Conservation (phyloP, 345 rosid species). For the Mallotus nudiflorus region DNA sequence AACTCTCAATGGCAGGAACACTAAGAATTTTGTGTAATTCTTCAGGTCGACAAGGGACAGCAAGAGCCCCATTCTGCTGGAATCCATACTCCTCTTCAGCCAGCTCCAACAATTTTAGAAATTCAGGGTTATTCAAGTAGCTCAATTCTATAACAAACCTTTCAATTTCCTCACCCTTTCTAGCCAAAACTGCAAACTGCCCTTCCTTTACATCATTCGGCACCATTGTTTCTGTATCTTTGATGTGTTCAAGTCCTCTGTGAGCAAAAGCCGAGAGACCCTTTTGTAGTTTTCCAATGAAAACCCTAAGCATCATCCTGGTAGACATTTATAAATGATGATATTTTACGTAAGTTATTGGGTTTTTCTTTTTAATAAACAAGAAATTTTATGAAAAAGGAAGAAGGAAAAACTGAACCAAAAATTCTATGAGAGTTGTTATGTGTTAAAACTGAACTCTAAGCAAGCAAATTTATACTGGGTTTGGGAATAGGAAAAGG, state of each 20-base stretch:
- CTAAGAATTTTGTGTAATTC: conserved; percentile 19
- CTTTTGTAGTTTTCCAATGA: neutral
- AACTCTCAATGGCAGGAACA: neutral
- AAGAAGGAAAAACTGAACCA: no score
- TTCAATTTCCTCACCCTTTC: conserved; percentile 12
- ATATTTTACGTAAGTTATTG: neutral
- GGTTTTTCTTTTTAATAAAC: no score
- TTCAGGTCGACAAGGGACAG: conserved; percentile 20
- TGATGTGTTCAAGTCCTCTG: neutral
- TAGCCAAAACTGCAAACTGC: conserved; percentile 23
- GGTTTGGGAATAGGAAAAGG: no score
- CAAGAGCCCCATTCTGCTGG: conserved; percentile 25
- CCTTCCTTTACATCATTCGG: conserved; percentile 21
- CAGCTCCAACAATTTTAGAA: conserved; percentile 21
- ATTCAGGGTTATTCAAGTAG: conserved; percentile 22
- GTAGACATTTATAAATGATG: neutral
- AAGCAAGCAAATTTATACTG: no score
- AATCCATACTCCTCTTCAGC: conserved; percentile 30
- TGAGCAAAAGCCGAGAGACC: neutral
- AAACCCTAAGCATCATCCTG: neutral
- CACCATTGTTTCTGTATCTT: neutral
- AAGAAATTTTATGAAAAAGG: no score
- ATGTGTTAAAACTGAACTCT: no score
- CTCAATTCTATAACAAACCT: conserved; percentile 23
- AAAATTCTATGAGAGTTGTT: no score